Evolutionary conservation across 225 moss, liverwort and hornwort genomes (phyloP).

Genomic region (Polytrichum commune): DNA sequence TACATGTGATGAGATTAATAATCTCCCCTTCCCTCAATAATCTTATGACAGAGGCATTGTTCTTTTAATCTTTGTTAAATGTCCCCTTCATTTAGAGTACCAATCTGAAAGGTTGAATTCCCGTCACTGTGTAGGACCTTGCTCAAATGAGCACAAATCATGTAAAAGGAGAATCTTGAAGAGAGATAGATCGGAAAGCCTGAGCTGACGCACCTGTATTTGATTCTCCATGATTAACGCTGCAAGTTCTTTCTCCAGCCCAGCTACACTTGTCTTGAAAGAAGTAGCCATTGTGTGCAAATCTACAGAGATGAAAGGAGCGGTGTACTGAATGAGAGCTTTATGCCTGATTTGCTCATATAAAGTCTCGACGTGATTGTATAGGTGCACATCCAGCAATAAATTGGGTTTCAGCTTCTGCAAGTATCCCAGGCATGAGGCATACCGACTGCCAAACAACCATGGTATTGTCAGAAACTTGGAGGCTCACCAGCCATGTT

Average conservation of each 20-base stretch:
- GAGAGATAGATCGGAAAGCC: too few species aligned
- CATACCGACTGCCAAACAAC: slow-evolving; percentile 44
- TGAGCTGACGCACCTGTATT: slow-evolving; percentile 35
- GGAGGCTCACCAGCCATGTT: too few species aligned
- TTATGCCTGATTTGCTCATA: slow-evolving; percentile 63
- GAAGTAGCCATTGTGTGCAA: slow-evolving; percentile 60
- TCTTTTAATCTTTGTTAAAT: too few species aligned
- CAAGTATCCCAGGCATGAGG: slow-evolving; percentile 59
- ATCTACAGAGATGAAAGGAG: slow-evolving; percentile 62
- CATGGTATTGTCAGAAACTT: background rate
- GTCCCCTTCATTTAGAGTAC: too few species aligned
- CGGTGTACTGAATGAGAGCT: slow-evolving; percentile 62
- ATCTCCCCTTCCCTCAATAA: too few species aligned
- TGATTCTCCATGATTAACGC: slow-evolving; percentile 64
- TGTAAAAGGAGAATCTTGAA: too few species aligned
- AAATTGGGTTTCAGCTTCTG: slow-evolving; percentile 65
- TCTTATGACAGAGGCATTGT: too few species aligned
- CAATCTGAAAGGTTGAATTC: too few species aligned
- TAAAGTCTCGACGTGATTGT: slow-evolving; percentile 62
- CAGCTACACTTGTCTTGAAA: slow-evolving; percentile 60
- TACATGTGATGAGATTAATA: too few species aligned
- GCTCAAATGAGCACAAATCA: background rate
- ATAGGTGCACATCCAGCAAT: slow-evolving; percentile 53
- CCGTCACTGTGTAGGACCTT: too few species aligned
- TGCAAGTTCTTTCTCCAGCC: slow-evolving; percentile 64